Percentiles rank a stretch among this genome's conserved stretches.
phyloP scores from a whole-genome alignment of 2,329 filamentous ascomycete genomes.

The Rutstroemia sp. region DNA sequence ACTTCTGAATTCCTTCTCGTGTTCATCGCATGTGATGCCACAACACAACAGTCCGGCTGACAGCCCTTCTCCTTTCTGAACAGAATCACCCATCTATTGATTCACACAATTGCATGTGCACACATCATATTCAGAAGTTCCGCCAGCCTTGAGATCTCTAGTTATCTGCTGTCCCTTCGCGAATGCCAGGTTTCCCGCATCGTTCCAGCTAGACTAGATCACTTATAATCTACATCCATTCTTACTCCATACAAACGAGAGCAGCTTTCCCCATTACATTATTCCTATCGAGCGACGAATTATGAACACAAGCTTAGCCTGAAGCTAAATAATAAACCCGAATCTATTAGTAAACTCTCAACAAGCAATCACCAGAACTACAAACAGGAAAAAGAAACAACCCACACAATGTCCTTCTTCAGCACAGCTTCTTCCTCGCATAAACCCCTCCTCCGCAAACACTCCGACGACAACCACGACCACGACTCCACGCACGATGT shows the following conservation, averaged over 20 bases:
- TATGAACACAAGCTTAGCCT: background rate
- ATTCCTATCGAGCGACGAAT: background rate
- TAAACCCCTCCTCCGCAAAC: background rate
- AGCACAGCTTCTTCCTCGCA: too few relatives aligned
- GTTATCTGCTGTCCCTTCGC: background rate
- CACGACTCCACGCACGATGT: background rate
- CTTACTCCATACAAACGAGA: background rate
- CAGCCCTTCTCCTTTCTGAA: background rate
- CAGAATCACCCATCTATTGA: background rate
- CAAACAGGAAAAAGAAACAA: background rate
- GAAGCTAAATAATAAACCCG: background rate
- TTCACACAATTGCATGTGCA: background rate
- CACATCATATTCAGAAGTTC: background rate
- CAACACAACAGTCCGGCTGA: background rate
- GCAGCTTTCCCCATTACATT: background rate
- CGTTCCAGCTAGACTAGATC: background rate
- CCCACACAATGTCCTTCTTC: constrained; percentile 3
- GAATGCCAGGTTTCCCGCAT: background rate
- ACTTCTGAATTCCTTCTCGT: background rate
- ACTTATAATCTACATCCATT: background rate
- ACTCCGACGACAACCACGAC: background rate
- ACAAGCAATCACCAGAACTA: background rate
- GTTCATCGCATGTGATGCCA: constrained; percentile 5
- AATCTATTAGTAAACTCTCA: background rate
- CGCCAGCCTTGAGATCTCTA: background rate